A percentile compares a stretch with the other conserved stretches of the same genome.
phyloP scores from a whole-genome alignment of 345 rosid species.

The Sapria himalayana region DNA sequence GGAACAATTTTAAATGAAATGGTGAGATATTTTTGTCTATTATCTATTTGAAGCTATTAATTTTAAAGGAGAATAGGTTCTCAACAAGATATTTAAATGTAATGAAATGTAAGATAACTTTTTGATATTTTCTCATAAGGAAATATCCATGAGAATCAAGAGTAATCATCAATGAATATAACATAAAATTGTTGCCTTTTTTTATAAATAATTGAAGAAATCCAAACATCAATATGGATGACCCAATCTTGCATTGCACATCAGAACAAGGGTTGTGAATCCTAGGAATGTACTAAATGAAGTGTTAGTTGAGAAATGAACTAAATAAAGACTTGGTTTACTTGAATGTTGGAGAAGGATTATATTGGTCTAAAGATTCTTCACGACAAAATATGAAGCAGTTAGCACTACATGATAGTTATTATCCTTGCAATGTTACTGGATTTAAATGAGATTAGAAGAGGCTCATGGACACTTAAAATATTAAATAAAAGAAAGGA shows the following conservation, averaged over 20 bases:
- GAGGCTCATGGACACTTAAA: too few species aligned
- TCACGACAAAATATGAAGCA: background rate
- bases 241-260: background rate
- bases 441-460: too few species aligned
- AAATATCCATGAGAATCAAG: background rate
- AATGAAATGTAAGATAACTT: background rate
- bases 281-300: background rate
- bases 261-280: background rate
- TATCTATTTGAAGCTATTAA: too few species aligned
- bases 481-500: too few species aligned
- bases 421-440: too few species aligned
- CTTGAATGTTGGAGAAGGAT: background rate
- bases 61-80: too few species aligned
- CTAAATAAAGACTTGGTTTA: background rate
- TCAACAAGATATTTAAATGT: too few species aligned
- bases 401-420: too few species aligned
- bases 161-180: background rate
- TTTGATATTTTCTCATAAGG: background rate
- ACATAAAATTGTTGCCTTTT: background rate
- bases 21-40: too few species aligned
- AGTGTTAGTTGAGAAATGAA: background rate
- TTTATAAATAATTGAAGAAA: too few species aligned
- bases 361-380: background rate
- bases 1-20: background rate
- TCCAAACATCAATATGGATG: background rate